These are phyloP conservation scores for Eucalyptus viminalis DNA, from an alignment of 345 rosid genomes.

Conservation along the genomic window DNA sequence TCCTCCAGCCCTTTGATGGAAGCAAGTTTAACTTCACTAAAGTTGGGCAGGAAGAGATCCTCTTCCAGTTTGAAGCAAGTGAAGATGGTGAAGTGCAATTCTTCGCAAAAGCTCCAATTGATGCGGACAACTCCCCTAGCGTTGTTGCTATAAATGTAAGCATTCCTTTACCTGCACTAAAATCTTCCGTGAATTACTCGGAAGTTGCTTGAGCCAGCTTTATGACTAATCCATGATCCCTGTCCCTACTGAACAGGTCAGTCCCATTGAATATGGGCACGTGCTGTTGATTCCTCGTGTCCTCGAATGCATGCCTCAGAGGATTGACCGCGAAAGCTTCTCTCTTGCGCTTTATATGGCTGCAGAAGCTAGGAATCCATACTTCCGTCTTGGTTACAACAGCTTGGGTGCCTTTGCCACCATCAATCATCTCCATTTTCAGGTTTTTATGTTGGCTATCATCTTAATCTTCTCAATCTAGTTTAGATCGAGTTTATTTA, in stretches of 20 bases:
- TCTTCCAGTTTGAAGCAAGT: slow-evolving; percentile 85
- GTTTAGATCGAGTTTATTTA: not conserved
- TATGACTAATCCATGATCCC: not conserved
- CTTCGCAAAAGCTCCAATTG: slow-evolving; percentile 50
- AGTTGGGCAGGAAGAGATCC: slow-evolving; percentile 92
- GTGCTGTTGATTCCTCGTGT: slow-evolving; percentile 81
- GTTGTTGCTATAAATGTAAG: slow-evolving; percentile 89
- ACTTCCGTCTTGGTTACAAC: slow-evolving; percentile 89
- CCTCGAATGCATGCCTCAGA: slow-evolving; percentile 88
- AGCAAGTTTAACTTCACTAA: slow-evolving; percentile 93
- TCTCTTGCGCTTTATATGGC: slow-evolving; percentile 86
- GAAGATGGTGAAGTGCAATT: slow-evolving; percentile 55
- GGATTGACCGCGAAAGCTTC: slow-evolving; percentile 78
- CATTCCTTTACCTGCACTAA: not conserved
- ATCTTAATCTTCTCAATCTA: not conserved
- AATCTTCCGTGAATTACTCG: not conserved
- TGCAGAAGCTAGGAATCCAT: slow-evolving; percentile 62
- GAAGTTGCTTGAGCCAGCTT: not conserved
- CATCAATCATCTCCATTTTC: slow-evolving; percentile 97
- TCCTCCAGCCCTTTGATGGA: slow-evolving; percentile 84
- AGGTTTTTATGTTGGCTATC: slow-evolving; percentile 29
- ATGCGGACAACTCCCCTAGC: slow-evolving; percentile 63
- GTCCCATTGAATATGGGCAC: slow-evolving; percentile 97
- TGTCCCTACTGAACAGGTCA: slow-evolving; percentile 42
- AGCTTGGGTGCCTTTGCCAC: slow-evolving; percentile 99